phyloP scores from a whole-genome alignment of 176 grass and related monocot species.

The Cocos nucifera region DNA sequence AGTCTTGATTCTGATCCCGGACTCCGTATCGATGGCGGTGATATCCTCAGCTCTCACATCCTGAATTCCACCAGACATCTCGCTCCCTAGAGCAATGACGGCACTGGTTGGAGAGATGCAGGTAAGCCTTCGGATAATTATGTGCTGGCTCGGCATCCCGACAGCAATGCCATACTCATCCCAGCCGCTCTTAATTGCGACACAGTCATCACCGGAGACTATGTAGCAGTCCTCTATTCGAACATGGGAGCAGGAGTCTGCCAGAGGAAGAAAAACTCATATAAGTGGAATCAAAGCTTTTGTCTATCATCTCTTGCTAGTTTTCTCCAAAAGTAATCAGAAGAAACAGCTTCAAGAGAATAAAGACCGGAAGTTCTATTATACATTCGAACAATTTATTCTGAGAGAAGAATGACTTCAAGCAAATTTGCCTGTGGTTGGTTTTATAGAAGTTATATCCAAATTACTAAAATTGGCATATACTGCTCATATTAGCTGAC shows the following conservation, averaged over 20 bases:
- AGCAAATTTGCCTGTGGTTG: too few species aligned
- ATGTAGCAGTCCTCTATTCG: conserved; percentile 95
- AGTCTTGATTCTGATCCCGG: conserved; percentile 85
- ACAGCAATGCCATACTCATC: conserved; percentile 88
- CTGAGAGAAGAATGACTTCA: too few species aligned
- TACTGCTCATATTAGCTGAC: too few species aligned
- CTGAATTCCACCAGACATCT: conserved; percentile 95
- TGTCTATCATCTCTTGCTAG: too few species aligned
- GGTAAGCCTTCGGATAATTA: conserved; percentile 45
- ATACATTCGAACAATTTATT: too few species aligned
- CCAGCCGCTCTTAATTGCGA: conserved; percentile 95
- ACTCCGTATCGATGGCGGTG: conserved; percentile 63
- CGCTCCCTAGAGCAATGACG: conserved; percentile 75
- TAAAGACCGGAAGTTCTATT: not conserved
- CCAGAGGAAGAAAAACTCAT: too few species aligned
- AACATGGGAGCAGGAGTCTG: conserved; percentile 74
- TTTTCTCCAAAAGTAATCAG: too few species aligned
- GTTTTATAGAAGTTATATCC: too few species aligned
- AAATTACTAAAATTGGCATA: too few species aligned
- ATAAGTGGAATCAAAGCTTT: too few species aligned
- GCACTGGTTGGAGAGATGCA: conserved; percentile 89
- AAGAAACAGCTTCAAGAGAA: not conserved
- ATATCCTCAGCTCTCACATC: conserved; percentile 84
- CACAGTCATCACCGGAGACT: conserved; percentile 92
- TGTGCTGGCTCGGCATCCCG: conserved; percentile 88